Conservation (phyloP, 345 rosid genomes). For the Arabis hirsuta region DNA sequence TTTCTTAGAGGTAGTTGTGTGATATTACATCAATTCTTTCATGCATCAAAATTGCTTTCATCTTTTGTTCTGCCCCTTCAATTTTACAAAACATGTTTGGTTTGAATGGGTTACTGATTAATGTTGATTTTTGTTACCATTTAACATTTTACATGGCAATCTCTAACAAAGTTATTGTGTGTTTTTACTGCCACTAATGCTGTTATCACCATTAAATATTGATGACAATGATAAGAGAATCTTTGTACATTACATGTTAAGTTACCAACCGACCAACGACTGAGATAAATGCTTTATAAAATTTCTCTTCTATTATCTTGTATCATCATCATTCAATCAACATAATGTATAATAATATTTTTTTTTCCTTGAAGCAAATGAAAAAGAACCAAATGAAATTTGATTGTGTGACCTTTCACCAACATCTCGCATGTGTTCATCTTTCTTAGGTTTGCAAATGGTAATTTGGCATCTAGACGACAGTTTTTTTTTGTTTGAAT, state of each 20-base stretch:
- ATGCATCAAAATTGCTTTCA: conserved; percentile 32
- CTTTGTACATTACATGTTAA: conserved; percentile 3
- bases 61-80: conserved; percentile 32
- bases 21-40: conserved; percentile 38
- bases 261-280: not conserved
- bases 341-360: too few species aligned
- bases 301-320: not conserved
- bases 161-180: not conserved
- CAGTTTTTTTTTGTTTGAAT: too few species aligned
- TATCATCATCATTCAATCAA: conserved; percentile 13
- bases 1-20: conserved; percentile 43
- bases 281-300: not conserved
- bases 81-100: conserved; percentile 7
- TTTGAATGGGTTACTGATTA: not conserved
- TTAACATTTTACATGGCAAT: not conserved
- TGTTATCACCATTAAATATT: not conserved
- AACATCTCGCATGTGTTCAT: conserved; percentile 39
- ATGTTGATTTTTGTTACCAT: not conserved
- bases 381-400: not conserved
- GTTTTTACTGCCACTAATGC: conserved; percentile 1
- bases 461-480: conserved; percentile 38
- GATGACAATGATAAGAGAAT: not conserved
- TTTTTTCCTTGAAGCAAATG: not conserved
- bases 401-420: conserved; percentile 27
- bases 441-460: conserved; percentile 28